Evolutionary conservation across 345 rosid species (phyloP), one percentile per base, ranked within the genome.

Genomic region (Lagerstroemia speciosa): DNA sequence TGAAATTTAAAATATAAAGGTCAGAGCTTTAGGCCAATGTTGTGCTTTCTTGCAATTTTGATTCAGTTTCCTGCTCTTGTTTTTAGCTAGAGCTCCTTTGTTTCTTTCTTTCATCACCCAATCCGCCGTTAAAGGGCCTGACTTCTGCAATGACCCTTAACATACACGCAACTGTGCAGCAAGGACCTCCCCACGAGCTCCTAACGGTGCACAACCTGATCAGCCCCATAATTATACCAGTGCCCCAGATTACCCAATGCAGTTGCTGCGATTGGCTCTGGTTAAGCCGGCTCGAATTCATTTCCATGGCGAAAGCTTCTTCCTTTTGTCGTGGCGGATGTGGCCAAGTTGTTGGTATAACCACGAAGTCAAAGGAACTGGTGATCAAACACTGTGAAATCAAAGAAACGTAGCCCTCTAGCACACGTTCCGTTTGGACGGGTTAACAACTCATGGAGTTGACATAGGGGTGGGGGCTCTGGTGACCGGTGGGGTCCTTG

Each of bases 361-460:
- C 8, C 8, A 52, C 40, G 69, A 50, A 62, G 83, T 84, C 86
- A 80, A 75, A 65, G 79, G 62, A 80, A 73, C 75, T 50, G 85
- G 79, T 81, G 58, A 79, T 77, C 89, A 63, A 75, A 77, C 82
- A 78, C 79, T 24, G 60, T 27, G 34, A 27, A 48, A 48, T 22
- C 55, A 22, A 58, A 26, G 17, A 16, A 58, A 58, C 34, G 34
- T 58, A n/a, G 32, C 3, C 33, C 63, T 8, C 32, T 20, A 19
- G 32, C 63, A n/a, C 63, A 58, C 27, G 60, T 41, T 14, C 46
- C 46, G 30, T 9, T 26, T 52, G 68, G 22, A 71, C 63, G 68
- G 84, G 80, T 82, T 68, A 46, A 72, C 84, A 75, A 84, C 75
- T 62, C 26, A 31, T 58, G 62, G 71, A 26, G 32, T 40, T 72